Base-by-base conservation (phyloP, 1,284 basidiomycete species). In the Porodaedalea pini region DNA sequence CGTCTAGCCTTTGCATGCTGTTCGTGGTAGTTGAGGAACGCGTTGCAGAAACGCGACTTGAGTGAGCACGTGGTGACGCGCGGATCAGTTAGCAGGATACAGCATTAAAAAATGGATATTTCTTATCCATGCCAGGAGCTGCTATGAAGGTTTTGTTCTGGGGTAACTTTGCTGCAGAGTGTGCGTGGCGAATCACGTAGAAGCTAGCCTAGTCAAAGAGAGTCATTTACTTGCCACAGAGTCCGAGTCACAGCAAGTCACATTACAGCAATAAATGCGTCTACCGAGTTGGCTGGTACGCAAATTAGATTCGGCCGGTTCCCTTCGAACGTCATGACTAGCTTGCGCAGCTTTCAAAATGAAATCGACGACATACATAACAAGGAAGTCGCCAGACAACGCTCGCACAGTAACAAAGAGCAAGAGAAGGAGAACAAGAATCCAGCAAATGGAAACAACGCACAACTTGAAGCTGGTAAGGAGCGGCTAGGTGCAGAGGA, bases 301-400 rank as follows among this genome's bases (percentile, higher is more conserved):
- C n/a, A n/a, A n/a, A n/a, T n/a, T n/a, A n/a, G n/a, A 17, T 43
- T 40, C 25, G n/a, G 37, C 39, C 25, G 1, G 25, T 47, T 21
- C n/a, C 41, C 5, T 3, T 7, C 17, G n/a, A 25, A 41, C 11
- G 40, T 44, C 31, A 88, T 85, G 84, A 79, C 85, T 31, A 81
- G 76, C 57, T 72, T 90, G 66, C 80, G 80, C 51, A 81, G 75
- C 54, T 90, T 90, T 68, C 88, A 90, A 69, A 78, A 71, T 64
- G 86, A 89, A 70, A 90, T 90, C 60, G 83, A 90, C 60, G 79
- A 85, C 63, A 86, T 90, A 66, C 81, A 82, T 57, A 73, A 78
- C 62, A 79, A 82, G 51, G 85, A 89, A 70, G 69, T 81, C 43
- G 71, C 76, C 27, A 87, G 79, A 69, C 83, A 88, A 63, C 80